Evolutionary conservation across 345 rosid genomes (phyloP).

Genomic region (Cardamine resedifolia): DNA sequence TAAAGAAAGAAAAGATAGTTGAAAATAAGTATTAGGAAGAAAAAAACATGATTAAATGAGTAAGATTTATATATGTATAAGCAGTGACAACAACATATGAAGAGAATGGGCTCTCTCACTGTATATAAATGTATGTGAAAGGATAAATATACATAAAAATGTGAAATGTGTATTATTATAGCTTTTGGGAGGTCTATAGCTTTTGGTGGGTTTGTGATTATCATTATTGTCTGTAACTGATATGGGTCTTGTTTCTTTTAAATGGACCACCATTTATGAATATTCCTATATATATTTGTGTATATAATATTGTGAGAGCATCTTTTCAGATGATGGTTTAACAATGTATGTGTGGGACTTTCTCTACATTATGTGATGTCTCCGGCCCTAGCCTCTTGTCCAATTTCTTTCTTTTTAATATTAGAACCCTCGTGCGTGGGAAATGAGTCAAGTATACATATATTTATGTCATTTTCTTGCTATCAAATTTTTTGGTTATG

Average conservation of each 20-base stretch:
- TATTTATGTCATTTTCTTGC: conserved; percentile 8
- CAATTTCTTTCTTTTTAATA: conserved; percentile 1
- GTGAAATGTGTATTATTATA: conserved; percentile 32
- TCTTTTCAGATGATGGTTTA: conserved; percentile 35
- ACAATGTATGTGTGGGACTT: conserved; percentile 35
- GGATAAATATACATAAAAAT: conserved; percentile 21
- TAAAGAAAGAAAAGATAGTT: not conserved
- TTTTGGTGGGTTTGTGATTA: conserved; percentile 36
- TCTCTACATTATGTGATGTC: conserved; percentile 26
- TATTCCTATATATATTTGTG: conserved; percentile 21
- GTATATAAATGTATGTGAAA: not conserved
- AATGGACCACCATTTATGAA: conserved; percentile 40
- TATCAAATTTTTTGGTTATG: not conserved
- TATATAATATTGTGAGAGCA: conserved; percentile 11
- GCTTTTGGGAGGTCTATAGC: conserved; percentile 32
- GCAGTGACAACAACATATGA: conserved; percentile 31
- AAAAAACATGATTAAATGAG: conserved; percentile 5
- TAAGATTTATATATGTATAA: not conserved
- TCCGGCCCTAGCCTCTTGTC: conserved; percentile 23
- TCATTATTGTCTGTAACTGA: conserved; percentile 41
- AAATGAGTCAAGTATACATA: not conserved
- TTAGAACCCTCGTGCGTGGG: conserved; percentile 16
- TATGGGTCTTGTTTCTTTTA: conserved; percentile 38
- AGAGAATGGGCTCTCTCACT: conserved; percentile 32
- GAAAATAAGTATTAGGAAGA: not conserved